Percentiles rank a stretch among this genome's conserved stretches.
Evolutionary conservation across 148 eudicot species (phyloP).

Genomic region (Rhododendron molle): DNA sequence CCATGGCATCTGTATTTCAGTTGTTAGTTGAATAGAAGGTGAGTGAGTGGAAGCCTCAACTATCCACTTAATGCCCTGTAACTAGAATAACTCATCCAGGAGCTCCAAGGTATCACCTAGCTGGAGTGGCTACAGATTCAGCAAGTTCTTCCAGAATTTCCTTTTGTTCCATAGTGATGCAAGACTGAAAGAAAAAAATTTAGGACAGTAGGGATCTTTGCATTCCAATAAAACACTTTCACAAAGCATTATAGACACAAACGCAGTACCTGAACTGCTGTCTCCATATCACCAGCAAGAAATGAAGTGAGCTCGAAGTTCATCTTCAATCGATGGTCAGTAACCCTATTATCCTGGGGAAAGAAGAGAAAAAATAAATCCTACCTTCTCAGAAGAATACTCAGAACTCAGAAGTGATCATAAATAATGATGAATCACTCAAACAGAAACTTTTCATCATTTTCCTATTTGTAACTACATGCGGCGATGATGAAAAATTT

Average conservation of each 20-base stretch:
- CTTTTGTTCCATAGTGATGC: conserved; percentile 77
- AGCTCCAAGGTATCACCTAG: conserved; percentile 21
- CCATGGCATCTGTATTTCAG: not conserved
- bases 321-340: conserved; percentile 93
- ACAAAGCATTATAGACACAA: not conserved
- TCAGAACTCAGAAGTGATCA: not conserved
- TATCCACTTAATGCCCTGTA: not conserved
- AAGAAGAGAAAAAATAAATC: not conserved
- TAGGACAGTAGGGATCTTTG: not conserved
- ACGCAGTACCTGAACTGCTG: conserved; percentile 74
- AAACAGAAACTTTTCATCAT: not conserved
- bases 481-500: not conserved
- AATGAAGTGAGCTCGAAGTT: conserved; percentile 85
- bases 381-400: not conserved
- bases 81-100: conserved; percentile 21
- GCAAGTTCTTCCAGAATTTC: conserved; percentile 84
- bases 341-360: conserved; percentile 86
- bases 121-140: conserved; percentile 50
- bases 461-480: not conserved
- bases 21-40: not conserved
- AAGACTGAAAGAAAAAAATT: conserved; percentile 50
- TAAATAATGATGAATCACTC: not conserved
- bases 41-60: not conserved
- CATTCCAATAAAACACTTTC: not conserved
- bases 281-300: conserved; percentile 80